Percentiles rank a stretch among this genome's conserved stretches.
Evolutionary conservation across 371 early-diverging fungal genomes (phyloP).

Genomic region (Mortierella sp.): DNA sequence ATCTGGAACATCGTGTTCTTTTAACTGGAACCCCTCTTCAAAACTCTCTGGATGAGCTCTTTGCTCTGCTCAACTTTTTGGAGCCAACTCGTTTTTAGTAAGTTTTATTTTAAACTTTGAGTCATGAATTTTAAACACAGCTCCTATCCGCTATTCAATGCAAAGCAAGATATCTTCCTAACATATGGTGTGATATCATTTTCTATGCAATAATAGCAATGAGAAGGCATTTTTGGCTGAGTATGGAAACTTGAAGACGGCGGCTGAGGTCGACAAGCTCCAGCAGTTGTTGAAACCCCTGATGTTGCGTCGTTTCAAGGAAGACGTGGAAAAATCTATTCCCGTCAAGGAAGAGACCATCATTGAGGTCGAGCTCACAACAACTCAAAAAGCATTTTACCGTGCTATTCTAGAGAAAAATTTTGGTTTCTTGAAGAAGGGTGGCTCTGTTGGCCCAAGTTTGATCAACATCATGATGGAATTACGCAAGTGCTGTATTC

Average conservation of each 20-base stretch:
- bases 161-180: slow-evolving; percentile 58
- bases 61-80: slow-evolving; percentile 98
- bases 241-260: slow-evolving; percentile 86
- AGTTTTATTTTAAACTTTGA: slow-evolving; percentile 42
- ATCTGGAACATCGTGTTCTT: slow-evolving; percentile 88
- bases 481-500: slow-evolving; percentile 90
- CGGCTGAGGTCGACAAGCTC: slow-evolving; percentile 92
- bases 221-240: slow-evolving; percentile 56
- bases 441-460: slow-evolving; percentile 58
- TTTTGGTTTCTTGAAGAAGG: slow-evolving; percentile 81
- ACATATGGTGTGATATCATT: neutral
- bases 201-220: too few relatives aligned
- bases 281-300: slow-evolving; percentile 97
- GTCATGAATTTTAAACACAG: too few relatives aligned
- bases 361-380: slow-evolving; percentile 95
- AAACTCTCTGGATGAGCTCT: slow-evolving; percentile 98
- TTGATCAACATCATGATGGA: slow-evolving; percentile 75
- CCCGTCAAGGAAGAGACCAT: slow-evolving; percentile 99
- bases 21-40: slow-evolving; percentile 99
- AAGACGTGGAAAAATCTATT: slow-evolving; percentile 98
- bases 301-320: slow-evolving; percentile 97
- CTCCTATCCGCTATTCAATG: slow-evolving; percentile 92
- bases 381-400: slow-evolving; percentile 81
- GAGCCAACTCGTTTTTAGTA: slow-evolving; percentile 96
- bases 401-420: slow-evolving; percentile 94